These are phyloP conservation scores for Thermomyces lanuginosus DNA, from an alignment of 2,329 filamentous ascomycete genomes.

Conservation along the genomic window DNA sequence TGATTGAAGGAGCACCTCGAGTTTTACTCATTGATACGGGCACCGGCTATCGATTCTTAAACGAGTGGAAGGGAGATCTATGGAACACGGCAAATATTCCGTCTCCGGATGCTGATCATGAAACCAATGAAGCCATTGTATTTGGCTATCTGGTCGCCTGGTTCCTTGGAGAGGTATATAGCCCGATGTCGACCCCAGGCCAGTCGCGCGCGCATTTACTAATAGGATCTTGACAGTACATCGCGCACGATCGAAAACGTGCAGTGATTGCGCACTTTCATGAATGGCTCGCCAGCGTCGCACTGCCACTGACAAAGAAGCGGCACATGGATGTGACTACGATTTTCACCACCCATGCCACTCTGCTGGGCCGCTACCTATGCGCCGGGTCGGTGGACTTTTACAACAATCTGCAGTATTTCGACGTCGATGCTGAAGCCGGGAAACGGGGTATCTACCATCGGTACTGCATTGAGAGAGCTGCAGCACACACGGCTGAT, in stretches of 20 bases:
- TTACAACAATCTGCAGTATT: slow-evolving; percentile 96
- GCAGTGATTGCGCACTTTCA: slow-evolving; percentile 97
- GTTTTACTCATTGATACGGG: slow-evolving; percentile 91
- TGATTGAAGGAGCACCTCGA: slow-evolving; percentile 88
- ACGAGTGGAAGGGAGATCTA: slow-evolving; percentile 94
- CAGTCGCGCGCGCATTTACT: slow-evolving; percentile 5
- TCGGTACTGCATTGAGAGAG: slow-evolving; percentile 92
- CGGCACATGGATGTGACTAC: slow-evolving; percentile 91
- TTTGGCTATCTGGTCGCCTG: slow-evolving; percentile 95
- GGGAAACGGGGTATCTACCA: slow-evolving; percentile 98
- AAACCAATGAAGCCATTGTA: slow-evolving; percentile 94
- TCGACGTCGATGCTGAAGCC: slow-evolving; percentile 90
- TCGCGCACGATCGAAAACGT: slow-evolving; percentile 76
- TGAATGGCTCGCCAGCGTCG: slow-evolving; percentile 94
- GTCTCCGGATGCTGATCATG: slow-evolving; percentile 76
- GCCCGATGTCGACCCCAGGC: not conserved
- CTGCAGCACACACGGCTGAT: slow-evolving; percentile 77
- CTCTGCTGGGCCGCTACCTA: slow-evolving; percentile 83
- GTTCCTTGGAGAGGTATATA: slow-evolving; percentile 84
- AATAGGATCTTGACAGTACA: slow-evolving; percentile 46
- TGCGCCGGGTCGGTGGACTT: slow-evolving; percentile 97
- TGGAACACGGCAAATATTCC: slow-evolving; percentile 90
- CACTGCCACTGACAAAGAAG: slow-evolving; percentile 79
- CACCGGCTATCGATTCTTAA: slow-evolving; percentile 74
- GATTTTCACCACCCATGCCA: slow-evolving; percentile 97